Evolutionary conservation across 225 moss, liverwort and hornwort genomes (phyloP).

Genomic region (Anthoceros angustus): DNA sequence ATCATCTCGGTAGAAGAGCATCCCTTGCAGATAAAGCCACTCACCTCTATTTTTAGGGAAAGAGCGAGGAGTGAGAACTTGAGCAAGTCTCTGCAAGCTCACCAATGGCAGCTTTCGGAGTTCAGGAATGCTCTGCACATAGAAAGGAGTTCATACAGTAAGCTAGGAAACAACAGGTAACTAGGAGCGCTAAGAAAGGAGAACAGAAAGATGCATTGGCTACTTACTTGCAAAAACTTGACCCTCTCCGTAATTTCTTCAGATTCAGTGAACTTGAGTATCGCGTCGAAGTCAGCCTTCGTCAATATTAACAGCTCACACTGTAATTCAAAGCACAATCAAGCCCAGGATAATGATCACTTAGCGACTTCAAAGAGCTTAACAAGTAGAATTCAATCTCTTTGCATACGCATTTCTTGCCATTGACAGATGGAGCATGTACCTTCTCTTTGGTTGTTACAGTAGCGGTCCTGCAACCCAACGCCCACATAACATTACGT

Average conservation of each 20-base stretch:
- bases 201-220: neutral
- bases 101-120: constrained; percentile 55
- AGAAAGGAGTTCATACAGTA: neutral
- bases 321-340: constrained; percentile 15
- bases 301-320: constrained; percentile 50
- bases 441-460: constrained; percentile 26
- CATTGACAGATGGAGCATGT: constrained; percentile 7
- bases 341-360: neutral
- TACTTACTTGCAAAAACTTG: constrained; percentile 45
- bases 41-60: constrained; percentile 58
- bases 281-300: constrained; percentile 42
- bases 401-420: constrained; percentile 1
- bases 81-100: constrained; percentile 67
- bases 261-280: constrained; percentile 47
- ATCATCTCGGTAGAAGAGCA: neutral
- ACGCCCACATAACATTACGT: neutral
- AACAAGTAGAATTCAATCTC: neutral
- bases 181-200: neutral
- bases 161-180: too few species aligned
- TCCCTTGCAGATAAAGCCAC: neutral
- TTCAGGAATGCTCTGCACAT: constrained; percentile 45
- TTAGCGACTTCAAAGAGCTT: neutral
- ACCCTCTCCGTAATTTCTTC: constrained; percentile 50
- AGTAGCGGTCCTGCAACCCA: constrained; percentile 19
- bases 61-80: constrained; percentile 41